Evolutionary conservation across 106 monocot genomes (phyloP).

Genomic region (Platanthera zijinensis): DNA sequence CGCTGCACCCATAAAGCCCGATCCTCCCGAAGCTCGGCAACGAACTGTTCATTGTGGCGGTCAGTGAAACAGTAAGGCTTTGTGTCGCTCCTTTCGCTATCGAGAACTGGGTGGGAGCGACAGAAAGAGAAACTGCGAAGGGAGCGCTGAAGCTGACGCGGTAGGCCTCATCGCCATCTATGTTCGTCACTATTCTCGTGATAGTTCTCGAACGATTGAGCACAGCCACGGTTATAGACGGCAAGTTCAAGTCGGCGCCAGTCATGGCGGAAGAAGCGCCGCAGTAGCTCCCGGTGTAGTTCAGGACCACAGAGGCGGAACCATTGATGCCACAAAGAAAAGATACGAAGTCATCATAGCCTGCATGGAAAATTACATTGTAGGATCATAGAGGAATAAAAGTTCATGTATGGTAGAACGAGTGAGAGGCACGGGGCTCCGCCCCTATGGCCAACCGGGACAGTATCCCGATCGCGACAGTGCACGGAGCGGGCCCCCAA

Average conservation of each 20-base stretch:
- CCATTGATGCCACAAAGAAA: conserved; percentile 90
- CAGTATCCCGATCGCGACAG: no score
- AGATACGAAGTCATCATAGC: conserved; percentile 63
- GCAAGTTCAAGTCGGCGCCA: conserved; percentile 72
- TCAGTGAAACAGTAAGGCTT: conserved; percentile 47
- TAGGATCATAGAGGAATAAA: neutral
- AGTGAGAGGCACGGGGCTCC: no score
- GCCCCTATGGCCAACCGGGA: no score
- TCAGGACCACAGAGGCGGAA: conserved; percentile 59
- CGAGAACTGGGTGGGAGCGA: conserved; percentile 53
- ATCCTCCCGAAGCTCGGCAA: conserved; percentile 72
- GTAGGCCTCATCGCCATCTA: conserved; percentile 57
- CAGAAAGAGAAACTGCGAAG: conserved; percentile 54
- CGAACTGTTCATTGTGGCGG: conserved; percentile 62
- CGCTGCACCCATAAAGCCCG: conserved; percentile 66
- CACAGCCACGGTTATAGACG: conserved; percentile 66
- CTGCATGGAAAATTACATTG: conserved; percentile 23
- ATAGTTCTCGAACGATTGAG: conserved; percentile 63
- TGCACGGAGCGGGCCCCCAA: no score
- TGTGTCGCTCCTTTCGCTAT: conserved; percentile 44
- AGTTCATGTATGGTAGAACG: neutral
- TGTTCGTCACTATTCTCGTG: conserved; percentile 57
- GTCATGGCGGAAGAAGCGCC: conserved; percentile 23
- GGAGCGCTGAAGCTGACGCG: conserved; percentile 67
- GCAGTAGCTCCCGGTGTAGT: conserved; percentile 67